phyloP scores from a whole-genome alignment of 768 basidiomycete genomes.

The Leccinum obscurum region DNA sequence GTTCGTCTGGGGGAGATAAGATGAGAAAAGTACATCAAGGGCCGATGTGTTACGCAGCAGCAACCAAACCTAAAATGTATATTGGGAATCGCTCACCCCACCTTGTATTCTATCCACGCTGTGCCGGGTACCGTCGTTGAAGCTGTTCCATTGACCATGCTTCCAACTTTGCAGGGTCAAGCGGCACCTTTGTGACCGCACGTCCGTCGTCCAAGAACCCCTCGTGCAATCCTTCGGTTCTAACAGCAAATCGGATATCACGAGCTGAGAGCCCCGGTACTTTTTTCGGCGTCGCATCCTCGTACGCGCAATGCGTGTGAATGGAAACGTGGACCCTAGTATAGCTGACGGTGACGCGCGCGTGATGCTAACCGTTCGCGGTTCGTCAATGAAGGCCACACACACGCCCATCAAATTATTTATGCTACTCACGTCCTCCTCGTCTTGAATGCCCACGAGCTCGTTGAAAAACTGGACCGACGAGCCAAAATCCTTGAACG shows the following conservation, averaged over 20 bases:
- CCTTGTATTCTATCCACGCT: not conserved
- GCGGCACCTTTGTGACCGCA: slow-evolving; percentile 25
- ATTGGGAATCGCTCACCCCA: not conserved
- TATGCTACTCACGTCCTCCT: slow-evolving; percentile 33
- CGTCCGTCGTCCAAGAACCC: slow-evolving; percentile 23
- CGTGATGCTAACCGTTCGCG: slow-evolving; percentile 29
- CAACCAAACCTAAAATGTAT: not conserved
- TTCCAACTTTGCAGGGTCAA: slow-evolving; percentile 10
- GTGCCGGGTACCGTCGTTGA: slow-evolving; percentile 20
- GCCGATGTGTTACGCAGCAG: slow-evolving; percentile 6
- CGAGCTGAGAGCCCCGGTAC: slow-evolving; percentile 48
- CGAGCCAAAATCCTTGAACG: slow-evolving; percentile 25
- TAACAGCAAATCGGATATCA: slow-evolving; percentile 50
- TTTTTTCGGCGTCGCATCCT: slow-evolving; percentile 14
- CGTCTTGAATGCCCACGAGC: slow-evolving; percentile 27
- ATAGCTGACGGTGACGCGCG: slow-evolving; percentile 30
- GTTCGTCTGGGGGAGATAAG: slow-evolving; percentile 33
- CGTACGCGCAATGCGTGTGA: slow-evolving; percentile 31
- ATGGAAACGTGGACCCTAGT: slow-evolving; percentile 21
- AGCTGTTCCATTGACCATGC: slow-evolving; percentile 29
- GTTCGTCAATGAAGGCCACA: slow-evolving; percentile 1
- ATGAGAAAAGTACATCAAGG: not conserved
- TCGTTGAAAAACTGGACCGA: slow-evolving; percentile 31
- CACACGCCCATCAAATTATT: not conserved
- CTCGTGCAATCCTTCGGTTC: slow-evolving; percentile 38